phyloP scores from a whole-genome alignment of 2,329 filamentous ascomycete genomes.

The Aspergillus neotritici region DNA sequence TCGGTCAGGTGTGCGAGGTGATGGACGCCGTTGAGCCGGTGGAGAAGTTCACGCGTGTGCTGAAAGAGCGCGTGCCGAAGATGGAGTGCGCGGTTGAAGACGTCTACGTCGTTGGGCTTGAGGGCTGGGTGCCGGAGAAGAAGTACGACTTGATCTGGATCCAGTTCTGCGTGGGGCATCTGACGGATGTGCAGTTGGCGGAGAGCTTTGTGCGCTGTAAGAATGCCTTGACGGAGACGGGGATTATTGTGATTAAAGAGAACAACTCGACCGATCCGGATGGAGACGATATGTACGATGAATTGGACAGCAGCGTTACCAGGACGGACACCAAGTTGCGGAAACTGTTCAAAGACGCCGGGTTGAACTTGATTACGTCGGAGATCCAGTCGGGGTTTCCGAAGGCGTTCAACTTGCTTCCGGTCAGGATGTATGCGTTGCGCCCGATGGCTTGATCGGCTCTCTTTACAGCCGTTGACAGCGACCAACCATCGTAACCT shows the following conservation, averaged over 20 bases:
- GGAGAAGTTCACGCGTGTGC: conserved; percentile 65
- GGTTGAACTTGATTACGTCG: conserved; percentile 60
- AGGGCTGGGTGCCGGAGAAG: conserved; percentile 57
- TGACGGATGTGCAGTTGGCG: conserved; percentile 68
- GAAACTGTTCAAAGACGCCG: conserved; percentile 62
- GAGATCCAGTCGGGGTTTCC: conserved; percentile 71
- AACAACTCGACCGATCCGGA: conserved; percentile 57
- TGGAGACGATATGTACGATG: conserved; percentile 65
- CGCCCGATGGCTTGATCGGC: conserved; percentile 41
- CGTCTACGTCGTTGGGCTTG: conserved; percentile 67
- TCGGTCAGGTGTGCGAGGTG: conserved; percentile 61
- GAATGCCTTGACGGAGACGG: conserved; percentile 39
- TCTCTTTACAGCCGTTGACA: too few species aligned
- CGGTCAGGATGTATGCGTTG: conserved; percentile 73
- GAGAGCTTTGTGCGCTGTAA: conserved; percentile 61
- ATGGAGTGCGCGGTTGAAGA: conserved; percentile 50
- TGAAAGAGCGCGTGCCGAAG: conserved; percentile 41
- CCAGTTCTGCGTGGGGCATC: conserved; percentile 83
- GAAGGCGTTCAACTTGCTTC: conserved; percentile 56
- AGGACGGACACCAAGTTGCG: conserved; percentile 68
- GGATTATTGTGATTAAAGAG: conserved; percentile 69
- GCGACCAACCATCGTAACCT: too few species aligned
- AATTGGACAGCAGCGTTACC: conserved; percentile 70
- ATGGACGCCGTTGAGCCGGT: conserved; percentile 86
- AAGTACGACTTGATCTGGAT: conserved; percentile 79